These are phyloP conservation scores for Nakazawaea pomicola DNA, from an alignment of 805 yeast genomes.

Conservation along the genomic window DNA sequence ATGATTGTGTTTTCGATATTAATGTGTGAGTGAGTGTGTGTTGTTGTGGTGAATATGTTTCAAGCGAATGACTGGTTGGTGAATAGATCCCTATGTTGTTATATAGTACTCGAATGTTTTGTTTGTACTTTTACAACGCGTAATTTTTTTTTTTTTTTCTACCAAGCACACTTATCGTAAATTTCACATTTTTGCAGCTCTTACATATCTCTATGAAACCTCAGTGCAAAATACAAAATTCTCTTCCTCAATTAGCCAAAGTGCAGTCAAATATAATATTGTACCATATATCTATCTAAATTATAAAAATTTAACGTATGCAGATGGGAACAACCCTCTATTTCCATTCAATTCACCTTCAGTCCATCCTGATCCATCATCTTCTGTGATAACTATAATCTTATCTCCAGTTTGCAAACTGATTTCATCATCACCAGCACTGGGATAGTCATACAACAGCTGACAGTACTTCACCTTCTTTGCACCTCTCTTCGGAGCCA, in stretches of 20 bases:
- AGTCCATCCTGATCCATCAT: slow-evolving; percentile 91
- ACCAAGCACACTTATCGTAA: too few relatives aligned
- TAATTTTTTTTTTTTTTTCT: background rate
- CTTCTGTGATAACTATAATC: slow-evolving; percentile 56
- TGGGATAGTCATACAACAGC: slow-evolving; percentile 71
- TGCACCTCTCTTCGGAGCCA: slow-evolving; percentile 73
- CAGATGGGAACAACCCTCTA: slow-evolving; percentile 73
- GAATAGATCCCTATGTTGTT: background rate
- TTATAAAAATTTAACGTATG: slow-evolving; percentile 44
- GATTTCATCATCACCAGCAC: slow-evolving; percentile 79
- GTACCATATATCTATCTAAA: background rate
- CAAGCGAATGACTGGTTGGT: too few relatives aligned
- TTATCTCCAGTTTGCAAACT: slow-evolving; percentile 68
- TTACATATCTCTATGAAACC: too few relatives aligned
- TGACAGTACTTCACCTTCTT: slow-evolving; percentile 54
- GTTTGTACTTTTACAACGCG: too few relatives aligned
- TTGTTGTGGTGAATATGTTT: too few relatives aligned
- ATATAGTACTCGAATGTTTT: too few relatives aligned
- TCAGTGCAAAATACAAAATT: too few relatives aligned
- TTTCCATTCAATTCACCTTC: slow-evolving; percentile 72
- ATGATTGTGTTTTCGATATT: background rate
- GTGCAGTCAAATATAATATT: background rate
- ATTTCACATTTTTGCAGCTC: too few relatives aligned
- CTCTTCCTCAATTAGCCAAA: too few relatives aligned
- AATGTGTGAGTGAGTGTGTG: too few relatives aligned